Evolutionary conservation across 2,329 filamentous ascomycete species (phyloP), one percentile per base, ranked within the genome.

Genomic region (Fusarium proliferatum): DNA sequence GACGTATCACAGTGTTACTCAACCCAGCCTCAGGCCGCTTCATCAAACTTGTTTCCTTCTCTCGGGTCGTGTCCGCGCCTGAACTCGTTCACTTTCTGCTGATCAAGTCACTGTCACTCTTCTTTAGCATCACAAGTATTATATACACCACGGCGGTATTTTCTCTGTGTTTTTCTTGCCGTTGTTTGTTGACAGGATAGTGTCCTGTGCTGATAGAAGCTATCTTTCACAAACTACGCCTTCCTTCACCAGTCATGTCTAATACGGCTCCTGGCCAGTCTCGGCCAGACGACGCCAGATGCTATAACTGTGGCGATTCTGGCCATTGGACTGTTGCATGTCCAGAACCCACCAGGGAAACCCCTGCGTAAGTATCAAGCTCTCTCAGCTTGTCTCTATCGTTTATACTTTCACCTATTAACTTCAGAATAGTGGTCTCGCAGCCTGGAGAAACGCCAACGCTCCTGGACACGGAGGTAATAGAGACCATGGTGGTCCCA

Each of bases 321-420:
- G 85, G 86, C 8, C 88, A 90, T 76, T 89, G 86, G 82, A 81
- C 86, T 17, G 80, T 88, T 59, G 86, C 86, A 56, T 90, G 88
- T 76, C 87, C 86, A 12, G 85, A 88, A 67, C 84, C 85, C 28
- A 86, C 85, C 30, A 81, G 86, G 69, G 79, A 81, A 72, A 83
- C 84, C 51, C 86, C 86, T 72, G 85, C 84, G 88, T 89, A 84
- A 86, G 87, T 85, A 23, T 13, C 46, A 39, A 33, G 15, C 39
- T 30, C 28, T 23, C 21, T 23, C 19, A 56, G 36, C 56, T 57
- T 51, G 46, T 23, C 39, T 60, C 23, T 23, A 26, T 45, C 34
- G 38, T 28, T 33, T 34, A 28, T 30, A 38, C 56, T 55, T 46
- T 52, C 53, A 48, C 60, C 67, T 67, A 66, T 69, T 69, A 34